Conservation (phyloP, 768 basidiomycete species). For the Leucocoprinus leucothites region DNA sequence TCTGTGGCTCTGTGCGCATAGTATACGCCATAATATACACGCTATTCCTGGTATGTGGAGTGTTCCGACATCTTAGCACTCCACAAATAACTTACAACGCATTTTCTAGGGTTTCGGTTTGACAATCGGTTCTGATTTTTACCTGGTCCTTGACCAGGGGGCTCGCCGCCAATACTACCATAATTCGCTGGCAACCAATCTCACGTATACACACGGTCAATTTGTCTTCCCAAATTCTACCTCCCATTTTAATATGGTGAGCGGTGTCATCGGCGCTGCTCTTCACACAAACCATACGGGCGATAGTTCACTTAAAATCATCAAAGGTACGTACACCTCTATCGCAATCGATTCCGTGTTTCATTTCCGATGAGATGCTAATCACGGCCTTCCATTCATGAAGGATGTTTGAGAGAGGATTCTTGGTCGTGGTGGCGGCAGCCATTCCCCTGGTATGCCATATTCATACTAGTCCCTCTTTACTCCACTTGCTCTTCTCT, state of each 20-base stretch:
- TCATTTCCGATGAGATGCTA: neutral
- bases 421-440: conserved; percentile 77
- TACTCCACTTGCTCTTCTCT: conserved; percentile 75
- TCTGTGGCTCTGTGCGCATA: conserved; percentile 79
- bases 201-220: conserved; percentile 51
- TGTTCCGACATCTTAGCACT: neutral
- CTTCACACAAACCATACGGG: conserved; percentile 28
- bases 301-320: conserved; percentile 35
- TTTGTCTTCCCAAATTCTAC: conserved; percentile 50
- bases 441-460: conserved; percentile 78
- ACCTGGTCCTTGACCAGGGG: conserved; percentile 62
- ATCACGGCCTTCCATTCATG: neutral
- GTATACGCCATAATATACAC: conserved; percentile 88
- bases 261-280: conserved; percentile 41
- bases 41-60: conserved; percentile 59
- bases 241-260: conserved; percentile 28
- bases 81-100: neutral
- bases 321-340: conserved; percentile 40
- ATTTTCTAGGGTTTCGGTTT: conserved; percentile 70
- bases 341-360: neutral
- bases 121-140: conserved; percentile 81
- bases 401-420: conserved; percentile 75
- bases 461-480: conserved; percentile 72
- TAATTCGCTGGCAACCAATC: conserved; percentile 34
- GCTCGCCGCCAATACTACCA: conserved; percentile 52